Evolutionary conservation across 73 alveolate species (phyloP), one percentile per base, ranked within the genome.

Genomic region (Durusdinium trenchii): DNA sequence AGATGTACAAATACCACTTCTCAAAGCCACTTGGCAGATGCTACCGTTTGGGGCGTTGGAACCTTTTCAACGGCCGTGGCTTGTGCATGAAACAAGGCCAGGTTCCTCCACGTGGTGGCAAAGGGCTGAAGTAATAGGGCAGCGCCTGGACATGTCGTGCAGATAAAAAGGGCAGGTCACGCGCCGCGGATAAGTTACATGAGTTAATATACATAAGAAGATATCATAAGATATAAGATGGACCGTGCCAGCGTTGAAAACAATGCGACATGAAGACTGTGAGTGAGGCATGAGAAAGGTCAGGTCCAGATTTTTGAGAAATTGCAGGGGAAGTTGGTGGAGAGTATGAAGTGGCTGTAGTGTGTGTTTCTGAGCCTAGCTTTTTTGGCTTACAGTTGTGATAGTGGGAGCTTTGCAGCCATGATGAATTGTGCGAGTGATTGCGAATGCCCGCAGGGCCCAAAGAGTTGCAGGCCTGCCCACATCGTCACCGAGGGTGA

Each of bases 1-100:
- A 91, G 89, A 91, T 91, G 98, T 91, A 71, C 78, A 18, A 76
- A 6, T 91, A 91, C 89, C 98, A 91, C 89, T 91, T 91, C 42
- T 91, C 98, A 20, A 69, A 54, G 98, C 38, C 35, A 51, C 90
- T 3, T 35, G 90, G 64, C 89, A 35, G 73, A 60, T 60, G 73
- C 73, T 60, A 32, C 73, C 73, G 1, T n/a, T n/a, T n/a, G n/a
- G n/a, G 1, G 30, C 4, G 73, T 60, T 60, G 73, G 73, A 23
- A 60, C 73, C 30, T 60, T 23, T 42, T 75, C 86, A 2, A 35
- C 16, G 57, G 20, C 35, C 46, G 26, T 36, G 40, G 36, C 3
- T 4, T 16, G 20, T 16, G 12, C 30, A 18, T 0, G 36, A 42
- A n/a, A n/a, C 76, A 12, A 91, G 98, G 89, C 98, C 98, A n/a